These are phyloP conservation scores for Suhomyces coccinellae DNA, from an alignment of 1,139 yeast genomes.

Conservation along the genomic window DNA sequence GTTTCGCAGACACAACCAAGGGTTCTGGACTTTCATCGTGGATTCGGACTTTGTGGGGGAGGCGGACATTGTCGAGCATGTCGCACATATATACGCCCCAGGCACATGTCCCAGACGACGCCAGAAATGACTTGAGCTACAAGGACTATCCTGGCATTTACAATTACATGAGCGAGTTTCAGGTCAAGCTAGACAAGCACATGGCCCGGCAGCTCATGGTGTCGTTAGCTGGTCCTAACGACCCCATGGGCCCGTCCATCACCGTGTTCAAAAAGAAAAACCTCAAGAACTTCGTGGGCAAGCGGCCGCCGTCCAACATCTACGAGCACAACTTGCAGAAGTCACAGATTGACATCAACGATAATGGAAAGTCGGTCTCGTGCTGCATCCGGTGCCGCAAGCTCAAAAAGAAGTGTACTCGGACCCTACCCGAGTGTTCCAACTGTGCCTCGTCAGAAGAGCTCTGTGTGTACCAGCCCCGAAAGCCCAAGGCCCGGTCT, in stretches of 20 bases:
- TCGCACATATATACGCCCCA: constrained; percentile 2
- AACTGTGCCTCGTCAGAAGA: constrained; percentile 27
- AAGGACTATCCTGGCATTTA: constrained; percentile 17
- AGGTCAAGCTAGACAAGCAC: constrained; percentile 13
- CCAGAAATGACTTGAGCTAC: constrained; percentile 8
- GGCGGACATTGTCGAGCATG: background rate
- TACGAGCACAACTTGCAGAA: constrained; percentile 22
- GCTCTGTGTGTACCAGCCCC: constrained; percentile 23
- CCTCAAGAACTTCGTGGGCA: constrained; percentile 15
- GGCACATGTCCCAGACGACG: constrained; percentile 2
- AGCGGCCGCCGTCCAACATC: constrained; percentile 15
- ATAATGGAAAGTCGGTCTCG: constrained; percentile 20
- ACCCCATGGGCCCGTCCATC: constrained; percentile 14
- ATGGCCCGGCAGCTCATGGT: background rate
- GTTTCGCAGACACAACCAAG: background rate
- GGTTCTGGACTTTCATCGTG: constrained; percentile 1
- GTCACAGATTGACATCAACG: constrained; percentile 18
- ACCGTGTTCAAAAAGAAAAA: constrained; percentile 28
- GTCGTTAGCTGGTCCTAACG: constrained; percentile 11
- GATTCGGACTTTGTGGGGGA: background rate
- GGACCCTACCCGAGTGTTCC: constrained; percentile 26
- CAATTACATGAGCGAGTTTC: constrained; percentile 20
- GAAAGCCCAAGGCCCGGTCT: constrained; percentile 15
- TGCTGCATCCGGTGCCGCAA: constrained; percentile 29
- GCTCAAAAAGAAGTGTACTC: constrained; percentile 27